A percentile compares a stretch with the other conserved stretches of the same genome.
Conservation (phyloP, 176 grass and related monocot species). For the Chrysopogon serrulatus region DNA sequence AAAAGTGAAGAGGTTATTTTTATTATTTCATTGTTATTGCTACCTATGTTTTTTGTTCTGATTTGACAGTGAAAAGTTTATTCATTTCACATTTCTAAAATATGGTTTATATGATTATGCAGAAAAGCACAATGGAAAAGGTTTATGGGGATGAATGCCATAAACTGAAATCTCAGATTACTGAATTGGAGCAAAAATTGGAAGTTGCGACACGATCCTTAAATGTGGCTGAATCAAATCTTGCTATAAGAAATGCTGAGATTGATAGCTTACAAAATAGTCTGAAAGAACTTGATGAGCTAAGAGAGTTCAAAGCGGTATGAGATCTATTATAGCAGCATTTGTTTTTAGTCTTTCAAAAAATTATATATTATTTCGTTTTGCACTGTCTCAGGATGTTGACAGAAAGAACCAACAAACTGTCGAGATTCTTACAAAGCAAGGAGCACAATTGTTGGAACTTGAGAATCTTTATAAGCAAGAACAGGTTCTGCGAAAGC, state of each 20-base stretch:
- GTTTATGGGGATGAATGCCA: constrained; percentile 54
- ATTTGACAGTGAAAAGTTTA: background rate
- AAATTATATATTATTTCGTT: background rate
- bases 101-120: constrained; percentile 2
- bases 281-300: constrained; percentile 86
- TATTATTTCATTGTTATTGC: background rate
- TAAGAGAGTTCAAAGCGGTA: constrained; percentile 98
- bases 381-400: constrained; percentile 55
- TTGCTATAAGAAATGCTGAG: constrained; percentile 62
- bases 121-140: constrained; percentile 60
- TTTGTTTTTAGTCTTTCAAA: background rate
- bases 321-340: constrained; percentile 5
- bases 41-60: background rate
- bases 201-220: constrained; percentile 46
- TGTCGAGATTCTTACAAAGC: constrained; percentile 88
- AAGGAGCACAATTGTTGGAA: constrained; percentile 83
- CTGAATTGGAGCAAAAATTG: constrained; percentile 66
- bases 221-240: constrained; percentile 58
- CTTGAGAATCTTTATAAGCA: constrained; percentile 92
- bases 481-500: constrained; percentile 87
- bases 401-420: constrained; percentile 97
- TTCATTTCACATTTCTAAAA: constrained; percentile 27
- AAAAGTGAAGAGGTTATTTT: constrained; percentile 74
- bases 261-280: constrained; percentile 66
- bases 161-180: constrained; percentile 56